Conservation (phyloP, 305 asterid genomes). For the Vinca major region DNA sequence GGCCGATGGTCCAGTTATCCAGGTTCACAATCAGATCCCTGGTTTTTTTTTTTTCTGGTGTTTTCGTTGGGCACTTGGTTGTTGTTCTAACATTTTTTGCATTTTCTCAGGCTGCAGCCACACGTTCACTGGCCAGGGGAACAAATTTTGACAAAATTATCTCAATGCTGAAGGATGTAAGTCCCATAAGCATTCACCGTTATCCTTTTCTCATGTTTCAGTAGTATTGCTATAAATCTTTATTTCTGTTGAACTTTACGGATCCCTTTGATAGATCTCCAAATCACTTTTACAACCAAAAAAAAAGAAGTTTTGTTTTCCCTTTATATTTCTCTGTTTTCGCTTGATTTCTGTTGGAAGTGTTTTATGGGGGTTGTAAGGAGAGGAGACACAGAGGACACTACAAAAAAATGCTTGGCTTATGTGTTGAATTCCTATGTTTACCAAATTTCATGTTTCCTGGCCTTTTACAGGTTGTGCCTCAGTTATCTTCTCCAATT, state of each 20-base stretch:
- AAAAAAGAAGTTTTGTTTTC: no score
- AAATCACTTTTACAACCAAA: no score
- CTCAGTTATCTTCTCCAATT: conserved; percentile 75
- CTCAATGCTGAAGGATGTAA: conserved; percentile 83
- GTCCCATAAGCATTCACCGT: conserved; percentile 13
- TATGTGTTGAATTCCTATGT: no score
- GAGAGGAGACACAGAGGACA: no score
- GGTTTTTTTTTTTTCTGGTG: background rate
- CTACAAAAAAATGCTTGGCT: no score
- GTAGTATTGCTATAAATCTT: no score
- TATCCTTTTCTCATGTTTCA: background rate
- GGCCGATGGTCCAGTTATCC: conserved; percentile 98
- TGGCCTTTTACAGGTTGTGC: conserved; percentile 50
- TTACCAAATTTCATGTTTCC: conserved; percentile 4
- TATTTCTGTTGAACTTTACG: no score
- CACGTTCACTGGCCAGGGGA: conserved; percentile 71
- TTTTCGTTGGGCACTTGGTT: background rate
- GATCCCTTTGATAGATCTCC: no score
- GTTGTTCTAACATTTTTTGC: conserved; percentile 7
- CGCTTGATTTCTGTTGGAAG: background rate
- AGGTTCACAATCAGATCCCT: conserved; percentile 30
- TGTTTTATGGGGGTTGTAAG: no score
- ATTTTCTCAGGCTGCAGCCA: conserved; percentile 66
- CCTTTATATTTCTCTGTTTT: background rate
- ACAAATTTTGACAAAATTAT: conserved; percentile 63